Base-by-base conservation (phyloP, 441 rosid genomes). In the Mallotus repandus region DNA sequence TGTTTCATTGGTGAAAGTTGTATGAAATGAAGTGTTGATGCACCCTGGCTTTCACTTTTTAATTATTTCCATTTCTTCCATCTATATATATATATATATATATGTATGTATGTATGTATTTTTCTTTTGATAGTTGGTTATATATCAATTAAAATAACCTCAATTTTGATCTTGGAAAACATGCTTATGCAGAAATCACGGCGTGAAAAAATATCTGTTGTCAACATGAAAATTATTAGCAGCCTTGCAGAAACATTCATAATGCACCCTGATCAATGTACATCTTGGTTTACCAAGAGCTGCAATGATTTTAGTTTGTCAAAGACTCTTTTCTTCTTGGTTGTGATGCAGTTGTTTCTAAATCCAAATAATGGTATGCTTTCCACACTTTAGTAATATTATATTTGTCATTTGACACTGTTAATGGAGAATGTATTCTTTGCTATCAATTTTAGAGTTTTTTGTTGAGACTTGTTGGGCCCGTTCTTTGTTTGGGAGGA, bases 271-370 rank as follows among this genome's bases (percentile, higher is more conserved):
- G 80, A 73, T 79, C 89, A 89, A 50, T 76, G 74, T 59, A 60
- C 88, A 74, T 82, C 86, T 32, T 88, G 93, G 95, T 80, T 97
- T 76, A 77, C 76, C 58, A 74, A 77, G 79, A 89, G 86, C 75
- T 84, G 85, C 84, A 76, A 78, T 62, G 82, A 86, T 69, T 79
- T 72, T 71, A 76, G 79, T 76, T 66, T 84, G 68, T 90, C 97
- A 35, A 91, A 88, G 92, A 89, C 91, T 1, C 83, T 97, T 58
- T 79, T 91, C 80, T 81, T 88, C 83, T 76, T 92, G 87, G 67
- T 91, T 78, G 71, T 94, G 81, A 83, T 92, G 94, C 95, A 90
- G 68, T 87, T 97, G 35, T 76, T 88, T 74, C 52, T 64, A 58
- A 74, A 67, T 74, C 57, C 66, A 54, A 82, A 70, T 66, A 79